Evolutionary conservation across 371 early-diverging fungal genomes (phyloP), one percentile per base, ranked within the genome.

Genomic region (Syncephalis plumigaleata): DNA sequence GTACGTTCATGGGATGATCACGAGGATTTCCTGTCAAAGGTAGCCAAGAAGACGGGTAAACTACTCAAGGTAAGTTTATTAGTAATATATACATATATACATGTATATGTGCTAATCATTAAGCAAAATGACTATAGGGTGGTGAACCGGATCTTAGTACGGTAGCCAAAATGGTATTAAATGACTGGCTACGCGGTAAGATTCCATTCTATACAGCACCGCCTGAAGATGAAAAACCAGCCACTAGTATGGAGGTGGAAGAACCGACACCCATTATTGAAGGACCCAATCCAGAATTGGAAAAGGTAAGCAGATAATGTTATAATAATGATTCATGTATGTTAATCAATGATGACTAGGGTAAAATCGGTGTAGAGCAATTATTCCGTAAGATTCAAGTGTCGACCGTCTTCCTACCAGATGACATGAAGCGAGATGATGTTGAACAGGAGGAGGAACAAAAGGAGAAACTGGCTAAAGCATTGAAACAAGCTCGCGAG

Each of bases 141-240:
- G 98, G 91, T 24, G 95, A 95, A 52, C 86, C 97, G 22, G 94
- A 99, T 69, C 47, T 93, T 20, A 71, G 76, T 45, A 81, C 87
- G n/a, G 91, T 91, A 13, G 76, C 95, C 37, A 96, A 95, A 62
- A 96, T 92, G 87, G 81, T 99, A 4, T 69, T 99, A 50, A 91
- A 96, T 67, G 99, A 99, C 66, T 99, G 95, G 96, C 68, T 96
- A 45, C 78, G 98, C 48, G 99, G 99, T 43, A 88, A 92, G 62
- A 90, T 99, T 57, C 98, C 98, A 18, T 98, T 80, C 73, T 98
- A 81, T 64, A 75, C 76, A 1, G 63, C 79, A 17, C 98, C 98
- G 39, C 91, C 96, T 27, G 40, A 40, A 21, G 44, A 47, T 39
- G 40, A 26, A 5, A 45, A 39, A 31, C 36, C 42, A 27, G 26